Base-by-base conservation (phyloP, 2,329 filamentous ascomycete species). In the Ophiosphaerella narmari region DNA sequence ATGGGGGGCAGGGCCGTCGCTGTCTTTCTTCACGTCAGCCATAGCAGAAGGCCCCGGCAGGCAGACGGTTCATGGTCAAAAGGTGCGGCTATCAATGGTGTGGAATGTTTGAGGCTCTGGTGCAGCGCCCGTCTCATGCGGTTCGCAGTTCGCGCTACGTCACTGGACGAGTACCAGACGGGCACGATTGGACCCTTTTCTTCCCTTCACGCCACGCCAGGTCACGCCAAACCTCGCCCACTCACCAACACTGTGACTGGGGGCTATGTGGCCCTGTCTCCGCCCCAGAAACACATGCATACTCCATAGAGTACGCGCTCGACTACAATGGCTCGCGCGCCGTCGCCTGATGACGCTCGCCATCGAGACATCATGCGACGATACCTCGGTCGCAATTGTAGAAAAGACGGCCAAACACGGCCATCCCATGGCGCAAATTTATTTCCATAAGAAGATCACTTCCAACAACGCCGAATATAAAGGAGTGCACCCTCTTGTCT, bases 341-440 rank as follows among this genome's bases (percentile, higher is more conserved):
- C 71, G 74, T 35, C 43, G 48, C 35, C 57, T 78, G 40, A 65
- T 74, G 51, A 80, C 78, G 5, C 81, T 93, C 41, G 89, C 89
- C 44, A 91, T 94, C 67, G 90, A 94, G 72, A 88, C 88, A 8
- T 91, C 88, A 2, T 94, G 93, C 80, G 93, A 97, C 75, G 93
- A 97, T 77, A 96, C 92, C 1, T 92, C 89, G 50, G 91, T 97
- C 16, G 88, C 93, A 26, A 75, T 97, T 40, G 80, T 97, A 34
- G 84, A 89, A 46, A 87, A 85, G 61, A 63, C 73, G 26, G 36
- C 23, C 6, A 36, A 48, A 36, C 9, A 34, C 34, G 47, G 47
- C 29, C 43, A 13, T 18, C 47, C 61, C 5, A 43, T 72, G 39
- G 84, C 87, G 8, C 78, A 75, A 5, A 80, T 96, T 2, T 85